These are phyloP conservation scores for Phaeosphaeria sp. DNA, from an alignment of 2,329 filamentous ascomycete genomes.

Conservation along the genomic window DNA sequence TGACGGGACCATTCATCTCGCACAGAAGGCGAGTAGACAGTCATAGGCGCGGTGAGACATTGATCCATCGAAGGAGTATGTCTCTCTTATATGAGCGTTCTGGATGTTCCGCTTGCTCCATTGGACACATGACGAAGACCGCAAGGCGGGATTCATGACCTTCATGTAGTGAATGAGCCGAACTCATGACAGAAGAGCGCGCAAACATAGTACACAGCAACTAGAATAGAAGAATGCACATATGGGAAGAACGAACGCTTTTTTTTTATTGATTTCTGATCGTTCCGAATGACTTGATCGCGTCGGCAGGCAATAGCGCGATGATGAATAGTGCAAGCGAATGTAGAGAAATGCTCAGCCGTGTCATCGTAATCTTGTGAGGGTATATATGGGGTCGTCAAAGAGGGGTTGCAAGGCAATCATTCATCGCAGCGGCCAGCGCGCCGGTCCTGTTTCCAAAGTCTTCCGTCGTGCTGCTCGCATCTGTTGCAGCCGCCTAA, in stretches of 20 bases:
- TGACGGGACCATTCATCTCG: too few species aligned
- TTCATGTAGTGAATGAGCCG: neutral
- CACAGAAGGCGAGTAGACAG: too few species aligned
- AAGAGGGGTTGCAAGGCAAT: too few species aligned
- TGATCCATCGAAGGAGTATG: too few species aligned
- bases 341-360: neutral
- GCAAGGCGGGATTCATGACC: neutral
- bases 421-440: neutral
- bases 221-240: too few species aligned
- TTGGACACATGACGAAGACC: neutral
- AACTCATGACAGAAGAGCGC: neutral
- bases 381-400: neutral
- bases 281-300: neutral
- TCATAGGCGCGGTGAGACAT: too few species aligned
- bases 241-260: too few species aligned
- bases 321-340: neutral
- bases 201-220: too few species aligned
- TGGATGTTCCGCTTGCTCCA: neutral
- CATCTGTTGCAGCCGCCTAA: neutral
- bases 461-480: neutral
- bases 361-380: constrained; percentile 2
- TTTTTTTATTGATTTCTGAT: neutral
- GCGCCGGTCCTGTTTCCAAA: neutral
- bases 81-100: too few species aligned
- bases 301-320: neutral